Conservation (phyloP, 2,329 filamentous ascomycete genomes). For the Fusarium albidum region DNA sequence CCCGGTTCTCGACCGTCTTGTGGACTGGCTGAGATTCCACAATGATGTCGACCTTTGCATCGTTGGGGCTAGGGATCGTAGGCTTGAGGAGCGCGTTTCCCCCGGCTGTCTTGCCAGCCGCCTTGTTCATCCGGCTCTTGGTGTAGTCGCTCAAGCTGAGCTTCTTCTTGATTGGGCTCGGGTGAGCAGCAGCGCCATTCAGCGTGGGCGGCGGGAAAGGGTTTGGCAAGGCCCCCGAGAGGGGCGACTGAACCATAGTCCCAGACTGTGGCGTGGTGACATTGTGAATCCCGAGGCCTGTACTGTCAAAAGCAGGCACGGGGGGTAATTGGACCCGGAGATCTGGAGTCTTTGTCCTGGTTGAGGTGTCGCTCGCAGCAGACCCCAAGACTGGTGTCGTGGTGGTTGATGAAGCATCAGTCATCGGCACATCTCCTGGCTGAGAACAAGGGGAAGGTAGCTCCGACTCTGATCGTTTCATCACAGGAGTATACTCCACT, state of each 20-base stretch:
- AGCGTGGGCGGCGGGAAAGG: constrained; percentile 53
- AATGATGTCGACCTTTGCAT: constrained; percentile 47
- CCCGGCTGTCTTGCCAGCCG: constrained; percentile 48
- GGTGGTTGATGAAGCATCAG: constrained; percentile 45
- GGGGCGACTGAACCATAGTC: constrained; percentile 59
- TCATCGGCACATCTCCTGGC: constrained; percentile 37
- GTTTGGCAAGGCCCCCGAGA: constrained; percentile 51
- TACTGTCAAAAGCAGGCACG: constrained; percentile 58
- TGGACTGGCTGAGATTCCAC: constrained; percentile 43
- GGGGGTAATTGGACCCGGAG: constrained; percentile 66
- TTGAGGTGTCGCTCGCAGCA: constrained; percentile 19
- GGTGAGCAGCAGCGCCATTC: constrained; percentile 56
- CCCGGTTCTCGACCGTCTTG: constrained; percentile 39
- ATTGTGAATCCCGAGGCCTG: constrained; percentile 45
- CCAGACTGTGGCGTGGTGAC: constrained; percentile 58
- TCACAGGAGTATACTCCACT: constrained; percentile 40
- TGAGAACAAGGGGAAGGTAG: constrained; percentile 36
- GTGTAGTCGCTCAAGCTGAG: constrained; percentile 72
- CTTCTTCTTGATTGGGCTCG: constrained; percentile 73
- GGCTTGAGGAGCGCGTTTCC: constrained; percentile 44
- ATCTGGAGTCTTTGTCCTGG: constrained; percentile 54
- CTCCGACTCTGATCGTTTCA: constrained; percentile 32
- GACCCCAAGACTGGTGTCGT: constrained; percentile 26
- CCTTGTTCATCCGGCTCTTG: constrained; percentile 66
- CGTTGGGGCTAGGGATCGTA: constrained; percentile 46